Conservation (phyloP, 306 rosid species). For the Abrus pulchellus region DNA sequence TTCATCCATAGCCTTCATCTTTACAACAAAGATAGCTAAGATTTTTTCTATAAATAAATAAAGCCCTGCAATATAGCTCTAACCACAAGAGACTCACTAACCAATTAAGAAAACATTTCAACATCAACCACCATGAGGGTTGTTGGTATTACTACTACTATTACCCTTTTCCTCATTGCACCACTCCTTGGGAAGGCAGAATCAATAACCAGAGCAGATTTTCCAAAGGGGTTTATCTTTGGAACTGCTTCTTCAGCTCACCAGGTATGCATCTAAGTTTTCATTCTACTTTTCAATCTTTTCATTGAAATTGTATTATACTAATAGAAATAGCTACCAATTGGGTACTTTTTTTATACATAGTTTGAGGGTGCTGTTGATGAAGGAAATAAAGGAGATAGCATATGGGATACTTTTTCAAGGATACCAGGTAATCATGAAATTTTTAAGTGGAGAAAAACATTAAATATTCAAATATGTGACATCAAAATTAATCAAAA, state of each 20-base stretch:
- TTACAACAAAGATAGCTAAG: conserved; percentile 52
- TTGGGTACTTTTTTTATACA: conserved; percentile 20
- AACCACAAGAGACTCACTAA: conserved; percentile 13
- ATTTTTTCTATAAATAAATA: conserved; percentile 43
- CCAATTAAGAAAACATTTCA: conserved; percentile 32
- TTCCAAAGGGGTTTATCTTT: conserved; percentile 84
- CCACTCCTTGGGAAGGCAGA: conserved; percentile 53
- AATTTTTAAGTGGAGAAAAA: neutral
- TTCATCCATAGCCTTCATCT: conserved; percentile 51
- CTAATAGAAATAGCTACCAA: neutral
- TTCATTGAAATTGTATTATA: neutral
- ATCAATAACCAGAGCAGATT: conserved; percentile 78
- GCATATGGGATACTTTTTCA: conserved; percentile 89
- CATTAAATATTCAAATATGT: no score
- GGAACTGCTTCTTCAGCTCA: conserved; percentile 98
- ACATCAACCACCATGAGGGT: conserved; percentile 60
- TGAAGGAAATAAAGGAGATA: conserved; percentile 93
- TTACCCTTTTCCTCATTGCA: conserved; percentile 46
- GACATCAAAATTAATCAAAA: no score
- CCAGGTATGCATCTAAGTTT: conserved; percentile 68
- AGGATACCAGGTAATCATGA: conserved; percentile 69
- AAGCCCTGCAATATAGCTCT: conserved; percentile 40
- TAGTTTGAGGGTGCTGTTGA: conserved; percentile 90
- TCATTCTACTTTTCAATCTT: neutral
- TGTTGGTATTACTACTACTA: conserved; percentile 3